Conservation (phyloP, 75 land plant species). For the Pinus albicaulis region DNA sequence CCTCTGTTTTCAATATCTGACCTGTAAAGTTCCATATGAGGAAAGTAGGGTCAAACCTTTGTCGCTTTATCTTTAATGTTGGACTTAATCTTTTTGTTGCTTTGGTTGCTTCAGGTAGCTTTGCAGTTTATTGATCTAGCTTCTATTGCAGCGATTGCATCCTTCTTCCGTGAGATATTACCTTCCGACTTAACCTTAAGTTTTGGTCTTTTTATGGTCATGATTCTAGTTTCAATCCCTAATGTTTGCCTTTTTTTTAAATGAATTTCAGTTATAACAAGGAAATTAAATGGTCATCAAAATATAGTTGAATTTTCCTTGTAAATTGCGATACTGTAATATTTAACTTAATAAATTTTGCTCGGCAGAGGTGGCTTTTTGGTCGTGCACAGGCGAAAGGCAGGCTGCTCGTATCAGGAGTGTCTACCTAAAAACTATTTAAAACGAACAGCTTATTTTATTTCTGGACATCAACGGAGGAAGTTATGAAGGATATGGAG, state of each 20-base stretch:
- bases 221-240: background rate
- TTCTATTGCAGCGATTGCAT: conserved; percentile 44
- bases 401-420: conserved; percentile 71
- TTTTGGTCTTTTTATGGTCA: background rate
- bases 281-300: background rate
- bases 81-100: background rate
- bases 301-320: background rate
- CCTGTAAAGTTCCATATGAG: too few species aligned
- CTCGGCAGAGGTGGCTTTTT: conserved; percentile 68
- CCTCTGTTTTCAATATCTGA: too few species aligned
- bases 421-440: conserved; percentile 66
- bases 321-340: background rate
- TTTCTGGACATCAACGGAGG: conserved; percentile 71
- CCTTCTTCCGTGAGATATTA: conserved; percentile 52
- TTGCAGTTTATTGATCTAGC: conserved; percentile 61
- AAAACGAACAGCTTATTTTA: conserved; percentile 71
- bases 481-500: conserved; percentile 82
- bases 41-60: background rate
- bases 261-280: background rate
- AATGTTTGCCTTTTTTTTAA: background rate
- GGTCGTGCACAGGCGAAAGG: conserved; percentile 81
- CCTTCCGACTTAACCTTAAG: background rate
- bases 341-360: background rate
- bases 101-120: conserved; percentile 35
- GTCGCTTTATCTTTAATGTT: background rate